A percentile compares a stretch with the other conserved stretches of the same genome.
Evolutionary conservation across 2,329 filamentous ascomycete genomes (phyloP).

Genomic region (Colletotrichum costaricense): DNA sequence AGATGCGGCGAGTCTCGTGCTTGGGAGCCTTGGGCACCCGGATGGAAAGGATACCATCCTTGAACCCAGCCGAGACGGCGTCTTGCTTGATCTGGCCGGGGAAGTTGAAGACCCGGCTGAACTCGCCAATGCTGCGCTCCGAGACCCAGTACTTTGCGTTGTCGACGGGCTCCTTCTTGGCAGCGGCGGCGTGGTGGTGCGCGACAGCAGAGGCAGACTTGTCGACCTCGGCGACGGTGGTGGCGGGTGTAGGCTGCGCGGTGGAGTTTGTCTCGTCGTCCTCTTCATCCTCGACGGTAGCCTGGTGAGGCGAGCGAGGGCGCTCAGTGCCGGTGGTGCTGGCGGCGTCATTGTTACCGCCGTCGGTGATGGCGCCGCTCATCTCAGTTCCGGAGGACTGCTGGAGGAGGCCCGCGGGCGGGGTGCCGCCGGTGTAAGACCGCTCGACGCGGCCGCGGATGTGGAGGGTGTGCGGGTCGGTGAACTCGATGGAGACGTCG

Average conservation of each 20-base stretch:
- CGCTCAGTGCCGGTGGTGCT: background rate
- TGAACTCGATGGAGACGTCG: constrained; percentile 82
- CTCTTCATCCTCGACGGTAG: constrained; percentile 74
- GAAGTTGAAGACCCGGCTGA: constrained; percentile 77
- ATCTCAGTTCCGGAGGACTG: constrained; percentile 50
- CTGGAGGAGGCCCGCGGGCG: constrained; percentile 58
- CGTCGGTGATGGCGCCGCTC: constrained; percentile 55
- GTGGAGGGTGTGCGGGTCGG: constrained; percentile 77
- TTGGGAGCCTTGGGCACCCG: constrained; percentile 74
- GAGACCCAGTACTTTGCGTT: constrained; percentile 76
- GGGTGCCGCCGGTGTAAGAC: constrained; percentile 65
- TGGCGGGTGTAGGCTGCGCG: constrained; percentile 39
- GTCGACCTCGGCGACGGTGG: constrained; percentile 46
- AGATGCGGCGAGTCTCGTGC: constrained; percentile 66
- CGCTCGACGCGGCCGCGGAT: constrained; percentile 78
- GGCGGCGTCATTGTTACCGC: constrained; percentile 35
- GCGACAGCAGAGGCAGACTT: constrained; percentile 40
- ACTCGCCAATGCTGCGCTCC: constrained; percentile 75
- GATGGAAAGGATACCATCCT: constrained; percentile 74
- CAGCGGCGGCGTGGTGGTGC: background rate
- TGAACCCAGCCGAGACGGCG: constrained; percentile 69
- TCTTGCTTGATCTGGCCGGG: constrained; percentile 72
- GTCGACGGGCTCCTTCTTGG: constrained; percentile 42
- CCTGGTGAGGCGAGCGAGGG: constrained; percentile 55
- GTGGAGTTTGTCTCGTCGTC: constrained; percentile 42